Base-by-base conservation (phyloP, 805 yeast species). In the Clavispora fructus region DNA sequence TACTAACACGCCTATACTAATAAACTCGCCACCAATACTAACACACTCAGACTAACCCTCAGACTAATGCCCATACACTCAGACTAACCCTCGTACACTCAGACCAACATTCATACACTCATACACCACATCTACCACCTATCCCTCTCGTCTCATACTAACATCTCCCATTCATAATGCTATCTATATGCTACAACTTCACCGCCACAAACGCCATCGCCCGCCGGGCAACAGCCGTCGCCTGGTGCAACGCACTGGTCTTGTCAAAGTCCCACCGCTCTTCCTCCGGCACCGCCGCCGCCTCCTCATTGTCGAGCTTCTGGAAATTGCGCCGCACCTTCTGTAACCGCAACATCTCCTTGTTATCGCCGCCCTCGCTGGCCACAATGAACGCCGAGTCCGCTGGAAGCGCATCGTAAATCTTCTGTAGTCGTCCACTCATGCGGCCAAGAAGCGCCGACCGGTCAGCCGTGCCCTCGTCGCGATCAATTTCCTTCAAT, bases 331-430 rank as follows among this genome's bases (percentile, higher is more conserved):
- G 65, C 50, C 74, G 73, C 28, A 73, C 53, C 10, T 59, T 58
- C 41, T 75, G 77, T 38, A 88, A 64, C 40, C 64, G 61, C 43
- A 64, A 63, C 65, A 81, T 68, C 42, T 71, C 74, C 9, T 73
- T 61, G 2, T 82, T 78, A 55, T 82, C 80, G 10, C 89, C 88
- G 42, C 77, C 68, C 1, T 87, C 88, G 0, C 87, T 74, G 54
- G 80, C 69, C 1, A 89, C 57, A 1, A 88, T 66, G 13, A 91
- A 53, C 19, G 82, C 63, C 0, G 95, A 75, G 31, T 81, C 74
- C 2, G 67, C 63, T 0, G 95, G 87, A 17, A 86, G 55, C 1
- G 60, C 50, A 1, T 69, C 64, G 57, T 83, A 80, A 13, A 91
- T 64, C 35, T 59, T 60, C 13, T 61, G 51, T 7, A 91, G 52